Evolutionary conservation across 1,139 yeast species (phyloP).

Genomic region (Hyphopichia pseudoburtonii): DNA sequence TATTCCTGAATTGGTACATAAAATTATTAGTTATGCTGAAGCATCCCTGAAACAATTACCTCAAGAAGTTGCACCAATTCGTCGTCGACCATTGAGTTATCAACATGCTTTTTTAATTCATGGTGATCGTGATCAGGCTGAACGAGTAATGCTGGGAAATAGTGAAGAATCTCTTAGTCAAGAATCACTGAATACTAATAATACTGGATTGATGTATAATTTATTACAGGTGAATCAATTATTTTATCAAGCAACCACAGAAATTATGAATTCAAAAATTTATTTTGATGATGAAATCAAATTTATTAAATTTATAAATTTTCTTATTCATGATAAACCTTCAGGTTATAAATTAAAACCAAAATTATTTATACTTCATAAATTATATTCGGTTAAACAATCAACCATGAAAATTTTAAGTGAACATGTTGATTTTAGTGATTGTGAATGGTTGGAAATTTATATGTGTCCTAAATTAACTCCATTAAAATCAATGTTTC

Average conservation of each 20-base stretch:
- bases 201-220: slow-evolving; percentile 38
- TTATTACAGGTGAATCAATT: slow-evolving; percentile 69
- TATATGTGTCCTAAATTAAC: slow-evolving; percentile 76
- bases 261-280: slow-evolving; percentile 54
- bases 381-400: slow-evolving; percentile 34
- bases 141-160: slow-evolving; percentile 40
- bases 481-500: slow-evolving; percentile 53
- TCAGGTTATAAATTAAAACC: slow-evolving; percentile 22
- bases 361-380: slow-evolving; percentile 33
- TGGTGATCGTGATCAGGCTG: slow-evolving; percentile 55
- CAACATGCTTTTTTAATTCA: slow-evolving; percentile 51
- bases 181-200: neutral
- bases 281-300: slow-evolving; percentile 51
- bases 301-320: slow-evolving; percentile 45
- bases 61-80: slow-evolving; percentile 53
- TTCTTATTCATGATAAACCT: neutral
- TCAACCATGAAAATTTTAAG: slow-evolving; percentile 22
- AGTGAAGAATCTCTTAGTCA: slow-evolving; percentile 16
- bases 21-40: slow-evolving; percentile 62
- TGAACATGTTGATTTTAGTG: slow-evolving; percentile 38
- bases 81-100: slow-evolving; percentile 68
- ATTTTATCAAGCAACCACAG: slow-evolving; percentile 59
- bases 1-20: slow-evolving; percentile 73
- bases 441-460: slow-evolving; percentile 68
- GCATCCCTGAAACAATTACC: slow-evolving; percentile 50